Evolutionary conservation across 2,329 filamentous ascomycete species (phyloP).

Genomic region (Ophiostoma ips): DNA sequence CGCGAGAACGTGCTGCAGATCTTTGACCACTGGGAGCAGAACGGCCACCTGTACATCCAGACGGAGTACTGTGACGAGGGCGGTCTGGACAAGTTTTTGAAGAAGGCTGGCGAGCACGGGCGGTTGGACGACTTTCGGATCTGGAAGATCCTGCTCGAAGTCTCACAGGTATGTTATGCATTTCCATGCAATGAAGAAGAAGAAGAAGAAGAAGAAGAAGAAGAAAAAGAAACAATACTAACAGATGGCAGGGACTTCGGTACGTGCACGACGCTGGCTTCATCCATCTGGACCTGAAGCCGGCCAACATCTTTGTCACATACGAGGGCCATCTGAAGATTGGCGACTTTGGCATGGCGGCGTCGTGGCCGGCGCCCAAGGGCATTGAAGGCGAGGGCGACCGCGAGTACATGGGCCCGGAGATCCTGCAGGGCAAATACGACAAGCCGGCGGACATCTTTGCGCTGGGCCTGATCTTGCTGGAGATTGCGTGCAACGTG

Average conservation of each 20-base stretch:
- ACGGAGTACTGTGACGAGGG: constrained; percentile 95
- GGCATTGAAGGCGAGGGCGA: constrained; percentile 86
- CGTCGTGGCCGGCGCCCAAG: constrained; percentile 58
- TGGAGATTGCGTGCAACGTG: constrained; percentile 90
- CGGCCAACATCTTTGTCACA: constrained; percentile 69
- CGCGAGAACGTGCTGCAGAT: constrained; percentile 78
- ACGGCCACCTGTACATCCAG: constrained; percentile 83
- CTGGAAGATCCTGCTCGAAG: constrained; percentile 91
- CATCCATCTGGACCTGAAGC: constrained; percentile 75
- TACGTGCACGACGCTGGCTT: constrained; percentile 82
- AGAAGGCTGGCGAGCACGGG: constrained; percentile 68
- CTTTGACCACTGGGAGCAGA: constrained; percentile 76
- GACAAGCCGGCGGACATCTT: constrained; percentile 92
- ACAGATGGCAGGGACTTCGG: constrained; percentile 55
- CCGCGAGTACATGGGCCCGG: constrained; percentile 88
- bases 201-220: no score
- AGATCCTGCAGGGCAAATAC: constrained; percentile 73
- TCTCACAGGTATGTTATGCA: constrained; percentile 42
- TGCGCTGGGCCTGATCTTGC: constrained; percentile 82
- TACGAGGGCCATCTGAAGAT: constrained; percentile 76
- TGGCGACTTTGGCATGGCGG: constrained; percentile 74
- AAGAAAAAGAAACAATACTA: no score
- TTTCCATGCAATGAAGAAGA: no score
- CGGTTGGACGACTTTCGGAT: constrained; percentile 93
- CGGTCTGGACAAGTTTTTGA: constrained; percentile 73